These are phyloP conservation scores for Rhizophora mangle DNA, from an alignment of 345 rosid species.

Conservation along the genomic window DNA sequence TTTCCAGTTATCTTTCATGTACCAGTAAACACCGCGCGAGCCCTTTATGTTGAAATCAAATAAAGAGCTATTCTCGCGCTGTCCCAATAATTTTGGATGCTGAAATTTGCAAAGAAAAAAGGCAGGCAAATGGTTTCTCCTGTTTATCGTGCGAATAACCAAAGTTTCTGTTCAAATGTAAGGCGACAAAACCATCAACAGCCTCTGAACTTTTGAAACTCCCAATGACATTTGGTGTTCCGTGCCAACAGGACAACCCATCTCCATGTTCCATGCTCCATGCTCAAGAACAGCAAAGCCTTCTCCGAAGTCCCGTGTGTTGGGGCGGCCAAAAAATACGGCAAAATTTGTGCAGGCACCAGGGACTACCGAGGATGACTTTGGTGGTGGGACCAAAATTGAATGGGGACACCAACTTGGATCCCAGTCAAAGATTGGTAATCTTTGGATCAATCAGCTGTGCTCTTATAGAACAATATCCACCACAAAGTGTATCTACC, in stretches of 20 bases:
- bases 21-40: slow-evolving; percentile 4
- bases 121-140: background rate
- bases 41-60: slow-evolving; percentile 5
- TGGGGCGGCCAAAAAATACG: background rate
- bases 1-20: slow-evolving; percentile 22
- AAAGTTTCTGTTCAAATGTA: no score
- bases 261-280: background rate
- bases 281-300: background rate
- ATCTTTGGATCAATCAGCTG: no score
- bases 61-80: background rate
- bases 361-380: no score
- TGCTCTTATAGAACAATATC: no score
- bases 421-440: no score
- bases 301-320: background rate
- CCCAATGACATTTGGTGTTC: background rate
- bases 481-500: no score
- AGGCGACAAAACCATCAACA: no score
- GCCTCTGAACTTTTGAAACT: no score
- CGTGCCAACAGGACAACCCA: background rate
- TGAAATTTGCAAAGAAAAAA: background rate
- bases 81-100: background rate
- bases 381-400: no score
- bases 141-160: background rate
- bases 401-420: no score
- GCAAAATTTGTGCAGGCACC: background rate